Percentiles rank a stretch among this genome's conserved stretches.
These are phyloP conservation scores for barley (Hordeum vulgare) DNA, from an alignment of 176 grass and related monocot species.

Conservation along the genomic window MorexV3_pseudomolecules_assembly NC_058522.1:339135277-339135776, in stretches of 20 bases:
- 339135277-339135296: background rate
- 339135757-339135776: no score
- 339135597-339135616: background rate
- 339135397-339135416: conserved; percentile 45
- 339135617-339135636: background rate
- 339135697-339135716: no score
- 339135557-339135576: background rate
- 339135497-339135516: background rate
- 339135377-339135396: conserved; percentile 43
- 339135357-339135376: conserved; percentile 42
- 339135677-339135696: no score
- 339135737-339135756: no score
- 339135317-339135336: background rate
- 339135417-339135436: conserved; percentile 42
- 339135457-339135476: background rate
- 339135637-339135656: background rate
- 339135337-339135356: conserved; percentile 27
- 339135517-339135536: background rate
- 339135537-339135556: background rate
- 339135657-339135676: no score
- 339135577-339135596: background rate
- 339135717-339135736: no score
- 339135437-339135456: conserved; percentile 61
- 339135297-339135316: background rate
- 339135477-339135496: no score